Evolutionary conservation across 2,329 filamentous ascomycete species (phyloP).

Genomic region (Fusarium buxicola): DNA sequence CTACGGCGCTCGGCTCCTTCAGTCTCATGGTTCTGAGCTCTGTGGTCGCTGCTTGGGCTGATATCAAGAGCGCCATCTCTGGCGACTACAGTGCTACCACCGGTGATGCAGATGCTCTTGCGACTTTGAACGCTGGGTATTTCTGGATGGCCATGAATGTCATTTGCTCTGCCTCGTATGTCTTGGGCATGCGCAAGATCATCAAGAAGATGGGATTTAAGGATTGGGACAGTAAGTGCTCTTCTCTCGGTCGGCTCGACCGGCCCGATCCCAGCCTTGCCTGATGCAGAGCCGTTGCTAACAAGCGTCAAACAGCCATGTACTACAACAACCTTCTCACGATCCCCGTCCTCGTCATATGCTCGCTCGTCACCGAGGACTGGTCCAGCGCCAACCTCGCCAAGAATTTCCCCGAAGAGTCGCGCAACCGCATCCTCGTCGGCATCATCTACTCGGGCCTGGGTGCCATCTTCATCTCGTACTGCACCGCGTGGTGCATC

Average conservation of each 20-base stretch:
- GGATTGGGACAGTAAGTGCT: slow-evolving; percentile 93
- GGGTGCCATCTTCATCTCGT: slow-evolving; percentile 96
- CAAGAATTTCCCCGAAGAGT: slow-evolving; percentile 86
- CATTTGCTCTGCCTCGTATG: slow-evolving; percentile 89
- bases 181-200: slow-evolving; percentile 95
- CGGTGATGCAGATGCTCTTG: slow-evolving; percentile 73
- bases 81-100: slow-evolving; percentile 58
- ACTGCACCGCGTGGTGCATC: slow-evolving; percentile 98
- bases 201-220: slow-evolving; percentile 99
- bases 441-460: slow-evolving; percentile 96
- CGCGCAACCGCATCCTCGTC: slow-evolving; percentile 81
- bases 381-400: slow-evolving; percentile 88
- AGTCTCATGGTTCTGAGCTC: slow-evolving; percentile 97
- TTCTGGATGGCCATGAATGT: slow-evolving; percentile 99
- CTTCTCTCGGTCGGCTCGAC: neutral
- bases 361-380: slow-evolving; percentile 87
- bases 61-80: slow-evolving; percentile 86
- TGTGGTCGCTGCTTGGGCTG: slow-evolving; percentile 94
- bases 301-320: slow-evolving; percentile 75
- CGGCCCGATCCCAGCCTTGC: neutral
- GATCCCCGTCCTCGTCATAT: slow-evolving; percentile 87
- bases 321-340: slow-evolving; percentile 99
- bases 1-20: slow-evolving; percentile 90
- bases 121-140: slow-evolving; percentile 93
- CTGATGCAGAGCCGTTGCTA: slow-evolving; percentile 40